A percentile compares a stretch with the other conserved stretches of the same genome.
phyloP scores from a whole-genome alignment of 306 rosid species.

The Fragaria iinumae region DNA sequence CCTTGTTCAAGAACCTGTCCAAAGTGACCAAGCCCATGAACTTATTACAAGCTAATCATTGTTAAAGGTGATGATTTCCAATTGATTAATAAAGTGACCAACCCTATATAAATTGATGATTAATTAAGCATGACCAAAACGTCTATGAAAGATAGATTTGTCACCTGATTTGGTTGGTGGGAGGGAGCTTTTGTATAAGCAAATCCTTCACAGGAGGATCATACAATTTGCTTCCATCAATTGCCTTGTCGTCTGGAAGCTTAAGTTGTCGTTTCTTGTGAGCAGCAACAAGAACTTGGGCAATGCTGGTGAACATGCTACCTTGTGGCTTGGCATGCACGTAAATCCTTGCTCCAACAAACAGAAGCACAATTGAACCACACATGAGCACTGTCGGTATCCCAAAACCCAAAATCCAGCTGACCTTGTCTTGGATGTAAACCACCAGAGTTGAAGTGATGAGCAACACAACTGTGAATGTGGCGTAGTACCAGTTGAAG shows the following conservation, averaged over 20 bases:
- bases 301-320: constrained; percentile 46
- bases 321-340: constrained; percentile 53
- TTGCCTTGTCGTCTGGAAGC: constrained; percentile 26
- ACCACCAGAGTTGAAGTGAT: constrained; percentile 49
- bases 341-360: constrained; percentile 48
- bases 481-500: constrained; percentile 70
- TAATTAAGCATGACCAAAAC: neutral
- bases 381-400: constrained; percentile 53
- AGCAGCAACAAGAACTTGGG: constrained; percentile 54
- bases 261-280: constrained; percentile 45
- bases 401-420: constrained; percentile 74
- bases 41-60: neutral
- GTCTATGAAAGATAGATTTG: neutral
- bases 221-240: constrained; percentile 28
- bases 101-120: neutral
- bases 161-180: constrained; percentile 59
- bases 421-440: constrained; percentile 63
- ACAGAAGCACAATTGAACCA: constrained; percentile 44
- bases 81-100: neutral
- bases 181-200: constrained; percentile 44
- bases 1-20: constrained; percentile 52
- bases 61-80: neutral
- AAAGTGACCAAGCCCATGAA: neutral
- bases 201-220: constrained; percentile 44
- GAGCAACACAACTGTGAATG: constrained; percentile 37